These are phyloP conservation scores for Medicago truncatula DNA, from an alignment of 306 rosid genomes.

Conservation along the genomic window MtrunA17r5.0-ANR NC_053043.1:43407501-43408000, in stretches of 20 bases:
- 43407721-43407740: constrained; percentile 94
- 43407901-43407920: constrained; percentile 88
- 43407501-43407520: constrained; percentile 98
- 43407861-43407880: constrained; percentile 88
- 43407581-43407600: too few relatives aligned
- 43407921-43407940: constrained; percentile 87
- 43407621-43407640: too few relatives aligned
- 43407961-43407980: constrained; percentile 86
- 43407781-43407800: background rate
- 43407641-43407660: constrained; percentile 99
- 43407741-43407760: constrained; percentile 45
- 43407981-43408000: constrained; percentile 79
- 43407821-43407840: background rate
- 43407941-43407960: constrained; percentile 82
- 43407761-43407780: background rate
- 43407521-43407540: constrained; percentile 75
- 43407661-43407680: constrained; percentile 97
- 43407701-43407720: constrained; percentile 90
- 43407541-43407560: background rate
- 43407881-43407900: constrained; percentile 90
- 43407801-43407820: too few relatives aligned
- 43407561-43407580: too few relatives aligned
- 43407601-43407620: too few relatives aligned
- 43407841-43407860: background rate
- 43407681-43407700: constrained; percentile 88